These are phyloP conservation scores for Pestalotiopsis sp. DNA, from an alignment of 2,329 filamentous ascomycete species.

Conservation along the genomic window DNA sequence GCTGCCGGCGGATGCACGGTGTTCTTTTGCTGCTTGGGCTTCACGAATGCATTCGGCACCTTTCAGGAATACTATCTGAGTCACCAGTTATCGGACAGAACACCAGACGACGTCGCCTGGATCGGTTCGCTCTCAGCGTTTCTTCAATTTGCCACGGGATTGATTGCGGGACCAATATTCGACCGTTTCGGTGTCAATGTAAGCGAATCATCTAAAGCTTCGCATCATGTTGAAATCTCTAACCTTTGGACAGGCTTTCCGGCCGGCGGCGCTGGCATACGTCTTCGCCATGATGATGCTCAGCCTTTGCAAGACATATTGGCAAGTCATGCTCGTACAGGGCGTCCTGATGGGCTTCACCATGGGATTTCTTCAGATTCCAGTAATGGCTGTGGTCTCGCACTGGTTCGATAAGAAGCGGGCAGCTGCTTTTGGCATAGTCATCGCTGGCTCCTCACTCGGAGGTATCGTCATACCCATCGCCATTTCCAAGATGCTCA, in stretches of 20 bases:
- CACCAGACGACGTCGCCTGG: constrained; percentile 33
- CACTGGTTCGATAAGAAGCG: constrained; percentile 49
- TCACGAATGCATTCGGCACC: constrained; percentile 37
- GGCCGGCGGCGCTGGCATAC: constrained; percentile 31
- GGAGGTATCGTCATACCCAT: constrained; percentile 56
- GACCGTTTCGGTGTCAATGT: constrained; percentile 39
- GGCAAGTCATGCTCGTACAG: constrained; percentile 52
- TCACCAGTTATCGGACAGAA: constrained; percentile 26
- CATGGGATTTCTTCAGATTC: constrained; percentile 42
- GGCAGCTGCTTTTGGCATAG: constrained; percentile 46
- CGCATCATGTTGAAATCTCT: background rate
- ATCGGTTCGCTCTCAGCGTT: constrained; percentile 34
- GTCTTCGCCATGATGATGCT: constrained; percentile 43
- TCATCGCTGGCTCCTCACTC: constrained; percentile 45
- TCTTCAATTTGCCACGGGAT: constrained; percentile 28
- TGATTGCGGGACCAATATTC: constrained; percentile 32
- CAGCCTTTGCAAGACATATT: constrained; percentile 45
- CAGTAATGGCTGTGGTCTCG: constrained; percentile 43
- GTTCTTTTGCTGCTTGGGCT: constrained; percentile 34
- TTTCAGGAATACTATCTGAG: constrained; percentile 35
- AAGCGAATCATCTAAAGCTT: constrained; percentile 6
- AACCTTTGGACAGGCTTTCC: constrained; percentile 26
- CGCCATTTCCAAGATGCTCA: constrained; percentile 46
- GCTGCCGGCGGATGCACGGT: constrained; percentile 21
- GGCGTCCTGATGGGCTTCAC: constrained; percentile 42